Conservation (phyloP, 2,329 filamentous ascomycete genomes). For the Diaporthe citriasiana region DNA sequence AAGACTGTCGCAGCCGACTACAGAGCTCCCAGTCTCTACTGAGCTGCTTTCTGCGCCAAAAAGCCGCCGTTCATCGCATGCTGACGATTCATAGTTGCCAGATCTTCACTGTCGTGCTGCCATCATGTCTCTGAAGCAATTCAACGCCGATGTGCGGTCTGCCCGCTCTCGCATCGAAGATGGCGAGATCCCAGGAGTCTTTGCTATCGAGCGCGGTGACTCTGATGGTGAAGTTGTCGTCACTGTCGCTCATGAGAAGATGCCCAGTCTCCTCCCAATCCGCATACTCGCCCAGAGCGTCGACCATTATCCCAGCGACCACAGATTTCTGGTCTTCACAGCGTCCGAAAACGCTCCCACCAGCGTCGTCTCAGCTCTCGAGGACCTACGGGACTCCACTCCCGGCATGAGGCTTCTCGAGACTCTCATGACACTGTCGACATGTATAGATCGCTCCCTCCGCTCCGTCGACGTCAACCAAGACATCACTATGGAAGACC, state of each 20-base stretch:
- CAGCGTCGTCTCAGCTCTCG: conserved; percentile 54
- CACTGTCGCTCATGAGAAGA: conserved; percentile 56
- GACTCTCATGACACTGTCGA: conserved; percentile 62
- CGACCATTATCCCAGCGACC: conserved; percentile 55
- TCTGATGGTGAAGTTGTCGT: conserved; percentile 82
- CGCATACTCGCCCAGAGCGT: conserved; percentile 54
- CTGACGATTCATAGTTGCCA: neutral
- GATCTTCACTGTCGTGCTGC: neutral
- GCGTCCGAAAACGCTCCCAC: conserved; percentile 53
- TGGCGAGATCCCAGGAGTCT: conserved; percentile 54
- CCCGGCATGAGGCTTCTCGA: conserved; percentile 62
- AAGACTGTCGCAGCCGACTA: neutral
- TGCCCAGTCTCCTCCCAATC: conserved; percentile 52
- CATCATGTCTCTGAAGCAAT: conserved; percentile 77
- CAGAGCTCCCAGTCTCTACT: neutral
- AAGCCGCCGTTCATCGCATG: neutral
- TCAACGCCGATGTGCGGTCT: conserved; percentile 69
- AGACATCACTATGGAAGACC: conserved; percentile 49
- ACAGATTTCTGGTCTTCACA: conserved; percentile 60
- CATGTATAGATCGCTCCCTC: conserved; percentile 19
- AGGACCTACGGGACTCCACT: conserved; percentile 59
- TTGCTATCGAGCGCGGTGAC: conserved; percentile 70
- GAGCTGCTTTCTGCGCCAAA: neutral
- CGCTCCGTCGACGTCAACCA: neutral
- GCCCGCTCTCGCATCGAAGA: conserved; percentile 59